Percentiles rank a stretch among this genome's conserved stretches.
These are phyloP conservation scores for Cystofilobasidium macerans DNA, from an alignment of 768 basidiomycete genomes.

Conservation along the genomic window DNA sequence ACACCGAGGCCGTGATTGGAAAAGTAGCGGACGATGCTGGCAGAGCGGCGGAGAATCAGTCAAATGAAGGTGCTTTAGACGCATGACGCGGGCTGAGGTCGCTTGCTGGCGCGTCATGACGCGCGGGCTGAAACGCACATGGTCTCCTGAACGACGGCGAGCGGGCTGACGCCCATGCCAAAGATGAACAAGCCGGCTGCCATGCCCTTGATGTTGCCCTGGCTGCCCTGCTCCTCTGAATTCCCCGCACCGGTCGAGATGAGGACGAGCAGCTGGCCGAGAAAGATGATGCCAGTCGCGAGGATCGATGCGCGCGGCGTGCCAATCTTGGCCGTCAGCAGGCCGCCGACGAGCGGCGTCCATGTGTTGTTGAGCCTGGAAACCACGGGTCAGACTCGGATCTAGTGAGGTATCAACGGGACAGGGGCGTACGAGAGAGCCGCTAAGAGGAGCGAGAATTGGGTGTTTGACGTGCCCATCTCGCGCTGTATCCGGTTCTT, in stretches of 20 bases:
- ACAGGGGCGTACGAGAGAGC: slow-evolving; percentile 46
- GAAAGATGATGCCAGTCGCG: slow-evolving; percentile 60
- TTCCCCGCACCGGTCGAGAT: slow-evolving; percentile 46
- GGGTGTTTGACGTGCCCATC: slow-evolving; percentile 61
- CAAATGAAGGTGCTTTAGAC: background rate
- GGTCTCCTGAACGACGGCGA: slow-evolving; percentile 55
- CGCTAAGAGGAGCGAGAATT: slow-evolving; percentile 66
- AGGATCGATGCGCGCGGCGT: slow-evolving; percentile 61
- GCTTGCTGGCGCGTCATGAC: no score
- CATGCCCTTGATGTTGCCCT: slow-evolving; percentile 54
- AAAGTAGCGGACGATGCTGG: slow-evolving; percentile 62
- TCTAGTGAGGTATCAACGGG: background rate
- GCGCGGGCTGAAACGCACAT: slow-evolving; percentile 8
- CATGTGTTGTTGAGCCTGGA: slow-evolving; percentile 53
- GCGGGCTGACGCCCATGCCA: slow-evolving; percentile 65
- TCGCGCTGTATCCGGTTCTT: slow-evolving; percentile 52
- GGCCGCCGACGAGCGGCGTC: slow-evolving; percentile 67
- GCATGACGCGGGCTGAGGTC: no score
- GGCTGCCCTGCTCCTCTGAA: slow-evolving; percentile 36
- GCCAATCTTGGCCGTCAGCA: slow-evolving; percentile 54
- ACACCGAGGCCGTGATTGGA: slow-evolving; percentile 57
- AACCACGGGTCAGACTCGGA: background rate
- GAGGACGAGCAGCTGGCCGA: slow-evolving; percentile 60
- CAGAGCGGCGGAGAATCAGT: background rate
- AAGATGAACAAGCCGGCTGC: slow-evolving; percentile 65